Base-by-base conservation (phyloP, 495 filamentous ascomycete species). In the Talaromyces proteolyticus region DNA sequence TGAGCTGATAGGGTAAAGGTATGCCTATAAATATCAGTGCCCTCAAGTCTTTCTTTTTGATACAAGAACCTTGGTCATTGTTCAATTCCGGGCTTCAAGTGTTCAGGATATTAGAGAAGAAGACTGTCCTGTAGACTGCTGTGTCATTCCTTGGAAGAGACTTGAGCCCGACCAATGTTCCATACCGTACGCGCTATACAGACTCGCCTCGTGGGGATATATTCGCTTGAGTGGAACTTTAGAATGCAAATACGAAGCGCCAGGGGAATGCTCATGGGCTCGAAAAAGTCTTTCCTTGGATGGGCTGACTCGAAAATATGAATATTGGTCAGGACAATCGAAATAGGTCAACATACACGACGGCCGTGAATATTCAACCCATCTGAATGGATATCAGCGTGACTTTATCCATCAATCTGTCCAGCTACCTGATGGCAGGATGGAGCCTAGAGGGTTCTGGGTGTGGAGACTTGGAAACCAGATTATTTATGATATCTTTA, bases 171-270 rank as follows among this genome's bases (percentile, higher is more conserved):
- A 45, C 40, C 40, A 42, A 42, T 42, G 40, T 20, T 18, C 40
- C 21, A 42, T 42, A 20, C 40, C 17, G 14, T 45, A 45, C 42
- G 14, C 42, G 19, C 42, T 45, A 24, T 45, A 45, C 14, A 45
- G 42, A 45, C 42, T 45, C 6, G 42, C 42, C 6, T 45, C 10
- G 42, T 19, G 11, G 11, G 19, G 42, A 22, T 45, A 24, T 11
- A 14, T 45, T 18, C 42, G 42, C 20, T 23, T 45, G 14, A 19
- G 6, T 6, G 14, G 10, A 45, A 17, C 42, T 22, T 45, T 45
- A 22, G 42, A 45, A 6, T 6, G 3, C 19, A 45, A 18, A 45
- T 6, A 17, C 6, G 14, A 6, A 6, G 3, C 19, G 14, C 6
- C 19, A 18, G 11, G 42, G 3, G 6, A 19, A 24, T n/a, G n/a